phyloP scores from a whole-genome alignment of 768 basidiomycete genomes.

The Tricholoma hemisulphureum region DNA sequence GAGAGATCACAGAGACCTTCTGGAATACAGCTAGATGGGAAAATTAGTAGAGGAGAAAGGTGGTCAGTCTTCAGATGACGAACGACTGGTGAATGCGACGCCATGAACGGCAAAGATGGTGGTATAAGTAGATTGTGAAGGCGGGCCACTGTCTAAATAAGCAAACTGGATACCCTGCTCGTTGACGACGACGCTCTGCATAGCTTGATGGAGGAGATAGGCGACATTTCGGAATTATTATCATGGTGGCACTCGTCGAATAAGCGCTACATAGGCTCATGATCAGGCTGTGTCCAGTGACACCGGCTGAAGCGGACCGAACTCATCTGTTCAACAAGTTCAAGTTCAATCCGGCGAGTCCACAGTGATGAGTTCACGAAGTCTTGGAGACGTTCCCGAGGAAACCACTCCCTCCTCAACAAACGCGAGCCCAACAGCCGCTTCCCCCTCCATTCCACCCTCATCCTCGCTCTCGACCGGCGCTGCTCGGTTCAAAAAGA shows the following conservation, averaged over 20 bases:
- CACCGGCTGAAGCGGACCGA: no score
- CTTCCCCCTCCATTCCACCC: conserved; percentile 6
- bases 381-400: conserved; percentile 36
- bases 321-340: no score
- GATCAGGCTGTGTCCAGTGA: no score
- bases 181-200: not conserved
- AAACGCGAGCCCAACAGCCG: conserved; percentile 7
- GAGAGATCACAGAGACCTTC: not conserved
- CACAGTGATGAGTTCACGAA: conserved; percentile 24
- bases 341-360: no score
- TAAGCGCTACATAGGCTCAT: no score
- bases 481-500: conserved; percentile 12
- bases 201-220: not conserved
- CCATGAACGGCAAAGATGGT: not conserved
- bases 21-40: not conserved
- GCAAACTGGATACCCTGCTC: not conserved
- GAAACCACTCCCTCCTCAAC: conserved; percentile 23
- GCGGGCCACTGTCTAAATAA: not conserved
- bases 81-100: not conserved
- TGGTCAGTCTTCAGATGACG: not conserved
- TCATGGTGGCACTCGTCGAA: no score
- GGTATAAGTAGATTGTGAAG: not conserved
- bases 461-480: conserved; percentile 1
- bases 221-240: no score
- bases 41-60: not conserved